A percentile compares a stretch with the other conserved stretches of the same genome.
Evolutionary conservation across 805 yeast species (phyloP).

Genomic region (Wickerhamomyces pijperi): DNA sequence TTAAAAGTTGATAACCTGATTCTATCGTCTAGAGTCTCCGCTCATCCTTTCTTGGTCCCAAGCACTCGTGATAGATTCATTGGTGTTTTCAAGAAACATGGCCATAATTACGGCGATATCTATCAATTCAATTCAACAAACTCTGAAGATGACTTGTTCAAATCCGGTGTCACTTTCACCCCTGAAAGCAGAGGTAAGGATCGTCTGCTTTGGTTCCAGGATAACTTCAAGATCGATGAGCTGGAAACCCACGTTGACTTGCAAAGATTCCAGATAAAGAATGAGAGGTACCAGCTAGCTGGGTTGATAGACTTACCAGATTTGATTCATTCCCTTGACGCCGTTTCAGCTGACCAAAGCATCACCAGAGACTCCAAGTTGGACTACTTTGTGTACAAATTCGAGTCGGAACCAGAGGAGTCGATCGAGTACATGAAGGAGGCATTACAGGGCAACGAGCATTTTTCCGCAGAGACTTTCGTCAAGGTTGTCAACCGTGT

Average conservation of each 20-base stretch:
- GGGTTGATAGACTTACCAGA: background rate
- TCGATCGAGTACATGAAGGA: background rate
- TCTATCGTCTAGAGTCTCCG: background rate
- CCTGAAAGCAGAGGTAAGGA: too few relatives aligned
- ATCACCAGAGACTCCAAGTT: background rate
- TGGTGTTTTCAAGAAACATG: background rate
- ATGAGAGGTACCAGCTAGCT: background rate
- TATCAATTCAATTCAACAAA: background rate
- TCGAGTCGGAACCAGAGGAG: background rate
- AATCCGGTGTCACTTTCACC: too few relatives aligned
- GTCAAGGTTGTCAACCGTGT: background rate
- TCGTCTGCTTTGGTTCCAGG: background rate
- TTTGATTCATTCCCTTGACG: background rate
- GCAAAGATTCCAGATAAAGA: background rate
- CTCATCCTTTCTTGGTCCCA: background rate
- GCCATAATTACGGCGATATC: background rate
- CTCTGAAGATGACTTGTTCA: too few relatives aligned
- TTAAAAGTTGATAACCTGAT: too few relatives aligned
- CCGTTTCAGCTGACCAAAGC: background rate
- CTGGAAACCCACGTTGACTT: background rate
- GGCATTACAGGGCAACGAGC: background rate
- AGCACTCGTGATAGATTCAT: background rate
- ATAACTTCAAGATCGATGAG: background rate
- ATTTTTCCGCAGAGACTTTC: background rate
- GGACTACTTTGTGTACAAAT: background rate